phyloP scores from a whole-genome alignment of 2,329 filamentous ascomycete genomes.

The Apiospora marii region DNA sequence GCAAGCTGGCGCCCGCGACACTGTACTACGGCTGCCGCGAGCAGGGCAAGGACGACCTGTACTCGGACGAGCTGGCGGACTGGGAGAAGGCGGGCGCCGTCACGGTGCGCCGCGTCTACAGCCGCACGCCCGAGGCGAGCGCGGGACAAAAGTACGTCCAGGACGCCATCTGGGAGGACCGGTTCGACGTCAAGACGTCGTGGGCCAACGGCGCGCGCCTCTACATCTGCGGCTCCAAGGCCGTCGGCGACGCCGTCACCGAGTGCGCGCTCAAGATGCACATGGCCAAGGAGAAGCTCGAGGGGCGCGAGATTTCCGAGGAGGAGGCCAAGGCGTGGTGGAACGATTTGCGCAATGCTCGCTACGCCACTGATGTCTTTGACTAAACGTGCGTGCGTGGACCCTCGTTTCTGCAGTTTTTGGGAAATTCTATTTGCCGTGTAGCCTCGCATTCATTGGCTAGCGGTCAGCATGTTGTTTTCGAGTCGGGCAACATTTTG shows the following conservation, averaged over 20 bases:
- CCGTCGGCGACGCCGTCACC: slow-evolving; percentile 57
- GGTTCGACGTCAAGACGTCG: slow-evolving; percentile 29
- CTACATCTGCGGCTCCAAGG: slow-evolving; percentile 62
- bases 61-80: slow-evolving; percentile 47
- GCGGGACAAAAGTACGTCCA: slow-evolving; percentile 48
- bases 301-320: slow-evolving; percentile 42
- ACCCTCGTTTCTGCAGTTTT: background rate
- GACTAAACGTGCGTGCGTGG: slow-evolving; percentile 45
- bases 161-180: slow-evolving; percentile 36
- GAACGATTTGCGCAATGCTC: slow-evolving; percentile 58
- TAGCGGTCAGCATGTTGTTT: background rate
- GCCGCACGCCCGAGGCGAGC: slow-evolving; percentile 45
- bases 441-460: background rate
- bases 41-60: slow-evolving; percentile 52
- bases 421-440: background rate
- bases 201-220: slow-evolving; percentile 48
- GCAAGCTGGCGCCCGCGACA: slow-evolving; percentile 53
- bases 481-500: background rate
- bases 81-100: slow-evolving; percentile 61
- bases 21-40: slow-evolving; percentile 58
- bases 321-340: slow-evolving; percentile 56
- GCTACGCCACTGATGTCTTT: slow-evolving; percentile 69
- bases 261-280: slow-evolving; percentile 47
- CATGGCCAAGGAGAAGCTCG: slow-evolving; percentile 37
- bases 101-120: slow-evolving; percentile 59